Evolutionary conservation across 495 filamentous ascomycete species (phyloP), one percentile per base, ranked within the genome.

Genomic region (Penicillium nucicola): DNA sequence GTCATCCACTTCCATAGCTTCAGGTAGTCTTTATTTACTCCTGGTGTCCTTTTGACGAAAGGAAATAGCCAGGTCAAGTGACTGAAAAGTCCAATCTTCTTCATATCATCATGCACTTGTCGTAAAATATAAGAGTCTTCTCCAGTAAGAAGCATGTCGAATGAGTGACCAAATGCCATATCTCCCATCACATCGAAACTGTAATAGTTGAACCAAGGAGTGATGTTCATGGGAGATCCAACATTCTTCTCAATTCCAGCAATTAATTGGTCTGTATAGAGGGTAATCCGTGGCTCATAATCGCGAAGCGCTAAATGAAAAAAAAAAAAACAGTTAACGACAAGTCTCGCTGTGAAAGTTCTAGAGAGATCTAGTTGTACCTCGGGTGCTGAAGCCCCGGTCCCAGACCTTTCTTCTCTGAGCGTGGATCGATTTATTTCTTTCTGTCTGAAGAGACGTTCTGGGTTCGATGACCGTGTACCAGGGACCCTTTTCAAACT

Each of bases 81-180:
- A 9, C 4, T 8, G 10, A 20, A 3, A 17, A 32, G 9, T 6
- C 46, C 46, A 10, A 41, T 2, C 11, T 39, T 40, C 11, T 33
- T 31, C 41, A 66, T 59, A 12, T 61, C 56, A 10, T 55, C 45
- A 12, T 56, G 53, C 1, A 64, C 15, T 1, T 38, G 45, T 30
- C 79, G 75, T 31, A 83, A 75, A 7, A 78, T 78, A 52, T 77
- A 80, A 12, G 83, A 75, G 62, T 82, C 83, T 3, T 45, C 23
- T 1, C 55, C 46, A n/a, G 49, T 50, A 6, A 19, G 33, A 0
- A 57, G 41, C n/a, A 49, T 57, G 34, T 57, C 34, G 34, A 57
- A 53, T 12, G 49, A 39, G 13, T 57, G 52, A 20, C 55, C 55
- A 33, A 57, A 57, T 8, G 44, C 40, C 11, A 58, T 36, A 0